A percentile compares a stretch with the other conserved stretches of the same genome.
These are phyloP conservation scores for Boletales sp. DNA, from an alignment of 768 basidiomycete species.

Conservation along the genomic window DNA sequence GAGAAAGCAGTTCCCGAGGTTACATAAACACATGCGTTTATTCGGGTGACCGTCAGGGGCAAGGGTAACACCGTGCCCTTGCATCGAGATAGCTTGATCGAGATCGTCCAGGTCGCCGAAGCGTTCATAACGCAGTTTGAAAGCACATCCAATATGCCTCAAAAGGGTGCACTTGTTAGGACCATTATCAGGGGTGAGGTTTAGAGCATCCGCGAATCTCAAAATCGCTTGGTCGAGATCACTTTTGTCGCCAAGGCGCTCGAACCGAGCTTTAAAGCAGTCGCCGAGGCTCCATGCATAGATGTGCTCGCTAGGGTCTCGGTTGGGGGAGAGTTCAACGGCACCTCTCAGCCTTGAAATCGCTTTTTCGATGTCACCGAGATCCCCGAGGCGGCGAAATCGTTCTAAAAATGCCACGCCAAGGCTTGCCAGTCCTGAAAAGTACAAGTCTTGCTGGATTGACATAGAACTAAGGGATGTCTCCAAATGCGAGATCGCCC, in stretches of 20 bases:
- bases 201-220: neutral
- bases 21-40: neutral
- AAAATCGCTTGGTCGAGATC: conserved; percentile 6
- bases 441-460: neutral
- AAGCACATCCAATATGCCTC: neutral
- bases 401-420: neutral
- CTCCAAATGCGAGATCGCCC: neutral
- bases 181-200: neutral
- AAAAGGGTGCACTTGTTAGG: neutral
- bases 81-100: neutral
- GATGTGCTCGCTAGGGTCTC: neutral
- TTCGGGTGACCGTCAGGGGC: neutral
- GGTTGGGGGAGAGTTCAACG: neutral
- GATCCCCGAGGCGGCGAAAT: neutral
- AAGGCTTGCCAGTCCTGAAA: neutral
- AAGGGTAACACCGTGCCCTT: neutral
- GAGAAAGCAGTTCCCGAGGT: neutral
- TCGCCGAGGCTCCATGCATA: neutral
- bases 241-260: neutral
- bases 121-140: neutral
- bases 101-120: neutral
- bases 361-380: conserved; percentile 2
- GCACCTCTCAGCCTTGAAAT: neutral
- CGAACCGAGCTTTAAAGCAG: neutral
- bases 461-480: neutral